Evolutionary conservation across 345 rosid species (phyloP), one percentile per base, ranked within the genome.

Genomic region (Crucihimalaya himalaica): DNA sequence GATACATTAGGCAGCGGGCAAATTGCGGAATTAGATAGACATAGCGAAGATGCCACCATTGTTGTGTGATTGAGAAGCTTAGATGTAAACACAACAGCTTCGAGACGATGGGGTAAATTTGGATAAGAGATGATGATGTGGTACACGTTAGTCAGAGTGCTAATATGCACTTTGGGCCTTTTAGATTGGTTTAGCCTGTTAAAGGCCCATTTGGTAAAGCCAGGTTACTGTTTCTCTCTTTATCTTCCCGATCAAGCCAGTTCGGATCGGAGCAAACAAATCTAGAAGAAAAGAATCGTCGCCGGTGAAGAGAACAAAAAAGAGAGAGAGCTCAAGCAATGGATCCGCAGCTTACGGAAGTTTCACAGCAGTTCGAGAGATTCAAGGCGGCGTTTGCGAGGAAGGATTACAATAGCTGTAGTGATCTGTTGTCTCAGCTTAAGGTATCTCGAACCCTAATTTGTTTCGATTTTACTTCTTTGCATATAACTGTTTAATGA

Each of bases 281-380:
- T 57, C 27, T n/a, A 25, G 34, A 40, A 60, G 18, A 35, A 54
- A 57, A 18, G 46, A 32, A 62, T 60, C 71, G 54, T 70, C 54
- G 68, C 34, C 63, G 63, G 29, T 5, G 66, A 31, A 31, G 20
- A 25, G 74, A 57, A 66, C 21, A 54, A 67, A 19, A 50, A 16
- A 42, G 66, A 28, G 55, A 67, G 27, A 54, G 19, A 40, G 66
- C 42, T 61, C 4, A 29, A 67, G 79, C 52, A 6, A 96, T 96
- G 99, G 98, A 96, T 89, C 94, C 91, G 32, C 91, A 86, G 84
- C 78, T 86, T 7, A 83, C 86, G 0, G 98, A 96, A 81, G 87
- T 87, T 2, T 86, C 89, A 15, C 98, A 92, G 86, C 86, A 81
- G 45, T 92, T 96, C 77, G 90, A 86, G 81, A 88, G 96, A 53